These are phyloP conservation scores for Salix dunnii DNA, from an alignment of 345 rosid species.

Conservation along the genomic window DNA sequence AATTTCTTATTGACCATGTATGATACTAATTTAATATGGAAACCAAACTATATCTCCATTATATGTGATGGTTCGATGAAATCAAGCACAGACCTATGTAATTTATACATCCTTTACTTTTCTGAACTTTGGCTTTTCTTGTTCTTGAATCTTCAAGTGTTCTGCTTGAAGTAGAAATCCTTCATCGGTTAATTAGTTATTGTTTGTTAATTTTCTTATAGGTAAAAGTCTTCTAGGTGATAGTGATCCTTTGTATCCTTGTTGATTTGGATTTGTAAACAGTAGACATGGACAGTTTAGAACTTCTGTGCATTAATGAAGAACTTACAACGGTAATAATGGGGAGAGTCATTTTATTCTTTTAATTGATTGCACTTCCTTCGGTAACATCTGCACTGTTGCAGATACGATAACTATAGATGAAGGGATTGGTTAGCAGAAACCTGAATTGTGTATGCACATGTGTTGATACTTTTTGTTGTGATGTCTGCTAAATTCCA, in stretches of 20 bases:
- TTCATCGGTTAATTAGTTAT: neutral
- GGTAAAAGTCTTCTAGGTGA: neutral
- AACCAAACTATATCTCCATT: neutral
- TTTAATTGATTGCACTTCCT: neutral
- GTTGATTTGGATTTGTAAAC: neutral
- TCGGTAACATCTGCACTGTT: neutral
- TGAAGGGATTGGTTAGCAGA: neutral
- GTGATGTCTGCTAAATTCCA: neutral
- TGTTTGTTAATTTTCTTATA: neutral
- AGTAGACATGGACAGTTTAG: constrained; percentile 2
- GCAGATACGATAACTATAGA: neutral
- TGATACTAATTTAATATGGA: neutral
- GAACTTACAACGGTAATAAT: neutral
- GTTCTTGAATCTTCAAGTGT: neutral
- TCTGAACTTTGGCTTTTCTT: neutral
- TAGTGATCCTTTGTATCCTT: neutral
- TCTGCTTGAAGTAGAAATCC: neutral
- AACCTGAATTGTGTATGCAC: neutral
- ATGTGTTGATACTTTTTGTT: neutral
- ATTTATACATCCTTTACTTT: neutral
- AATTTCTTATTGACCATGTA: neutral
- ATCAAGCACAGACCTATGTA: neutral
- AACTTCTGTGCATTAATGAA: neutral
- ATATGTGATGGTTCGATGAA: neutral
- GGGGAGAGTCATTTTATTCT: neutral